phyloP scores from a whole-genome alignment of 306 rosid species.

The Vigna hirtella region DNA sequence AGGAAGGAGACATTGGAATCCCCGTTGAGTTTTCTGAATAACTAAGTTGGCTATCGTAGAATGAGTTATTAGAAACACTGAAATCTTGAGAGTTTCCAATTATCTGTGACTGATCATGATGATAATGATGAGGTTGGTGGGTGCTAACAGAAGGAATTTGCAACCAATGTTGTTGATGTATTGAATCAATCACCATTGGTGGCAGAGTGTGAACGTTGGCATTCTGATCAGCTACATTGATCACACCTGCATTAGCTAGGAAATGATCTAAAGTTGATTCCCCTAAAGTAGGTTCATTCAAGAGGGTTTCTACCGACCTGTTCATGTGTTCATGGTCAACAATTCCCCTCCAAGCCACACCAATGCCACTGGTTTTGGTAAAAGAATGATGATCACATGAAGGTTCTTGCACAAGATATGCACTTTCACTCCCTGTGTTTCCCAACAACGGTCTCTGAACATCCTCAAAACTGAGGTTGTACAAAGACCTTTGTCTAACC shows the following conservation, averaged over 20 bases:
- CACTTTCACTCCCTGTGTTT: constrained; percentile 48
- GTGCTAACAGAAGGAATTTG: constrained; percentile 21
- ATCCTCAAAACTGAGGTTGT: constrained; percentile 47
- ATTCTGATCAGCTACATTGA: constrained; percentile 28
- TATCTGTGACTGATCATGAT: not conserved
- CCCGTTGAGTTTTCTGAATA: constrained; percentile 49
- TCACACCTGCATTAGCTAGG: constrained; percentile 35
- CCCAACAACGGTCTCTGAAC: constrained; percentile 46
- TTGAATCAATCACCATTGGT: constrained; percentile 44
- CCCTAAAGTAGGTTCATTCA: constrained; percentile 41
- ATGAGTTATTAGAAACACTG: constrained; percentile 41
- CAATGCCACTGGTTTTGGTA: constrained; percentile 13
- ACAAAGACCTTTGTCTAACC: constrained; percentile 36
- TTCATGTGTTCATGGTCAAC: constrained; percentile 39
- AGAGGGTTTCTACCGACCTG: constrained; percentile 1
- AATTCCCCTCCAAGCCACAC: constrained; percentile 43
- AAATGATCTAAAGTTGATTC: constrained; percentile 43
- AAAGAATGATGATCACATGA: constrained; percentile 38
- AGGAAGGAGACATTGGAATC: constrained; percentile 43
- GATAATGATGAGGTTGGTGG: constrained; percentile 16
- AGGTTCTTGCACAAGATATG: constrained; percentile 51
- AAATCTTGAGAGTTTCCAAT: constrained; percentile 15
- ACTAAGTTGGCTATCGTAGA: constrained; percentile 40
- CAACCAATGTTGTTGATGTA: constrained; percentile 49
- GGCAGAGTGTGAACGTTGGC: constrained; percentile 15